These are phyloP conservation scores for Lactarius sp. DNA, from an alignment of 768 basidiomycete species.

Conservation along the genomic window DNA sequence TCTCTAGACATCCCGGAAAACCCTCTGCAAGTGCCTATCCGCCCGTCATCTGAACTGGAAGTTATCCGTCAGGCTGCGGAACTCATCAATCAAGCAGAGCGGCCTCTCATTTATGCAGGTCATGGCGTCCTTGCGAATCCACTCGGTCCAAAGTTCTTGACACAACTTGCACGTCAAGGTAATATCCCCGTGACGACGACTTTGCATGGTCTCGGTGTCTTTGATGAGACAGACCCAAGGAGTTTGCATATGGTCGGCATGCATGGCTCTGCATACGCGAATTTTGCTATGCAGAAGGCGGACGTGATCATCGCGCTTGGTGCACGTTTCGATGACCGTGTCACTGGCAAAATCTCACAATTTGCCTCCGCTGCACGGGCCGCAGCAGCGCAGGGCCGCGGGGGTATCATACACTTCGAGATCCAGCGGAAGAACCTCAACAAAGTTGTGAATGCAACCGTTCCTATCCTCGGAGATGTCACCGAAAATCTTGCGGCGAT, in stretches of 20 bases:
- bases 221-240: constrained; percentile 82
- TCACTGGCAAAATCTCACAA: constrained; percentile 82
- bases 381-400: constrained; percentile 79
- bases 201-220: constrained; percentile 91
- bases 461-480: constrained; percentile 93
- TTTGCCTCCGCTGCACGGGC: constrained; percentile 90
- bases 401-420: constrained; percentile 99
- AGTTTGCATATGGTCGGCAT: constrained; percentile 98
- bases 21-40: constrained; percentile 50
- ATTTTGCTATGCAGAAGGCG: constrained; percentile 95
- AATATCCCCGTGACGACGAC: constrained; percentile 98
- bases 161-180: constrained; percentile 70
- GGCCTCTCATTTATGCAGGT: constrained; percentile 90
- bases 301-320: constrained; percentile 99
- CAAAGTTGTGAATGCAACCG: constrained; percentile 93
- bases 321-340: constrained; percentile 95
- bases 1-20: constrained; percentile 69
- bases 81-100: constrained; percentile 88
- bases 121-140: constrained; percentile 83
- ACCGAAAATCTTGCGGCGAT: constrained; percentile 74
- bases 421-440: constrained; percentile 98
- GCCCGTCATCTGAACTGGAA: constrained; percentile 41
- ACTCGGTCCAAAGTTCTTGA: constrained; percentile 76
- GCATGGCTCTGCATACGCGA: constrained; percentile 97
- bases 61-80: constrained; percentile 79